Conservation (phyloP, 441 rosid species). For the Pelargonium myrrhifolium region DNA sequence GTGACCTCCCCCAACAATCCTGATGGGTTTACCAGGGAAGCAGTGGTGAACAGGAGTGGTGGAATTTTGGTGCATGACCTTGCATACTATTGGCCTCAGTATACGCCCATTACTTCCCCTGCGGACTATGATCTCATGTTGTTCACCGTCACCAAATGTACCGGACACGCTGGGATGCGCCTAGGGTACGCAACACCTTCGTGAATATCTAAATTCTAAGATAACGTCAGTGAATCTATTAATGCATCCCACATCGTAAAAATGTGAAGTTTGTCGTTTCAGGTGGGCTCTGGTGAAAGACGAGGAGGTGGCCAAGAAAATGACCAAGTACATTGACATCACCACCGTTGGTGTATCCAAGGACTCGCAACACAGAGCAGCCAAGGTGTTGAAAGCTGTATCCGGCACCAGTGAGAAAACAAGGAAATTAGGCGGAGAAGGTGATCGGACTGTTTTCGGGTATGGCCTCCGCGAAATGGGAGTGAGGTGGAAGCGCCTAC, state of each 20-base stretch:
- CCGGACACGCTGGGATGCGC: constrained; percentile 92
- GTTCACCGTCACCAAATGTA: constrained; percentile 75
- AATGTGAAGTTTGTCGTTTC: too few species aligned
- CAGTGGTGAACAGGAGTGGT: constrained; percentile 57
- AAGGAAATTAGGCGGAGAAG: neutral
- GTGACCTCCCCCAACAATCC: constrained; percentile 93
- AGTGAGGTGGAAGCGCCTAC: constrained; percentile 56
- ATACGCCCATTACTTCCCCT: constrained; percentile 64
- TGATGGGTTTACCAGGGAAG: constrained; percentile 55
- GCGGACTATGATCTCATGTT: constrained; percentile 74
- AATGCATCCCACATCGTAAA: too few species aligned
- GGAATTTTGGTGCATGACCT: constrained; percentile 57
- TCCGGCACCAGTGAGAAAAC: neutral
- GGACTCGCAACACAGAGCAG: constrained; percentile 82
- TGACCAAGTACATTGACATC: constrained; percentile 73
- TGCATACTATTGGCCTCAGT: constrained; percentile 59
- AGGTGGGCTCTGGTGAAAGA: constrained; percentile 94
- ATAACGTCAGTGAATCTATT: too few species aligned
- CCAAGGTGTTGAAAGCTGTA: constrained; percentile 53
- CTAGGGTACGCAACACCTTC: constrained; percentile 90
- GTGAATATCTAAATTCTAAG: too few species aligned
- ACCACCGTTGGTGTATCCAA: constrained; percentile 83
- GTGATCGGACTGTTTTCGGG: constrained; percentile 41
- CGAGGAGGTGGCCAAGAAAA: constrained; percentile 50
- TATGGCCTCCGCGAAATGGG: constrained; percentile 44